Percentiles rank a stretch among this genome's conserved stretches.
Conservation (phyloP, 129 eudicot genomes). For the Solidago caesia region DNA sequence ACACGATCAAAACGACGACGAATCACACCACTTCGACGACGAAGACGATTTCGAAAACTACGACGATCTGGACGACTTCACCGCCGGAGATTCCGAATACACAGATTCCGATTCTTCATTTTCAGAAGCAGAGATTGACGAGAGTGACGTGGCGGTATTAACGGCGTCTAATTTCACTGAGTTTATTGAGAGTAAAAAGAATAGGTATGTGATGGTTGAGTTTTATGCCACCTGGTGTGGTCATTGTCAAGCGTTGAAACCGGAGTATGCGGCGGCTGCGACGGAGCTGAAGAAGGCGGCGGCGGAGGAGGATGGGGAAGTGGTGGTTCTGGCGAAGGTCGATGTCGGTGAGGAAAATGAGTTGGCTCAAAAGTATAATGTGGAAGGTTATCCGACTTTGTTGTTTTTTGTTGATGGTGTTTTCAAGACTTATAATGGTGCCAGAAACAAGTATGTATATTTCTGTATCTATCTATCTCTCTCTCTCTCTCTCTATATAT, state of each 20-base stretch:
- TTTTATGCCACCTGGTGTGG: constrained; percentile 94
- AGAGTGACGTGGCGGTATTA: constrained; percentile 64
- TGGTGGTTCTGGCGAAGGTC: constrained; percentile 73
- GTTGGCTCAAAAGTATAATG: constrained; percentile 60
- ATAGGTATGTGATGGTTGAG: constrained; percentile 75
- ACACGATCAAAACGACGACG: constrained; percentile 33
- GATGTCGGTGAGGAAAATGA: constrained; percentile 67
- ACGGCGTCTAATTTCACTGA: constrained; percentile 57
- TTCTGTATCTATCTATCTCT: background rate
- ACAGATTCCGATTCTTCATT: constrained; percentile 20
- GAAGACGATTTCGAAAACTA: constrained; percentile 44
- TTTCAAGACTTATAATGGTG: constrained; percentile 56
- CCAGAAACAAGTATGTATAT: constrained; percentile 57
- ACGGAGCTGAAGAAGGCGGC: constrained; percentile 57
- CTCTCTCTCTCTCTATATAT: too few species aligned
- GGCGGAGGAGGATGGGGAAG: constrained; percentile 21
- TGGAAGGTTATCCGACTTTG: constrained; percentile 72
- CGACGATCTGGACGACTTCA: constrained; percentile 40
- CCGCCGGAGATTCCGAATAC: constrained; percentile 17
- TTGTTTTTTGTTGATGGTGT: constrained; percentile 64
- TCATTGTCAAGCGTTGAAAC: constrained; percentile 68
- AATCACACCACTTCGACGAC: constrained; percentile 10
- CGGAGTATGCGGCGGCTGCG: constrained; percentile 91
- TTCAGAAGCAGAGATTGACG: constrained; percentile 48
- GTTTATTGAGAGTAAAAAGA: constrained; percentile 32